These are phyloP conservation scores for Areca catechu DNA, from an alignment of 176 grass and related monocot species.

Conservation along the genomic window DNA sequence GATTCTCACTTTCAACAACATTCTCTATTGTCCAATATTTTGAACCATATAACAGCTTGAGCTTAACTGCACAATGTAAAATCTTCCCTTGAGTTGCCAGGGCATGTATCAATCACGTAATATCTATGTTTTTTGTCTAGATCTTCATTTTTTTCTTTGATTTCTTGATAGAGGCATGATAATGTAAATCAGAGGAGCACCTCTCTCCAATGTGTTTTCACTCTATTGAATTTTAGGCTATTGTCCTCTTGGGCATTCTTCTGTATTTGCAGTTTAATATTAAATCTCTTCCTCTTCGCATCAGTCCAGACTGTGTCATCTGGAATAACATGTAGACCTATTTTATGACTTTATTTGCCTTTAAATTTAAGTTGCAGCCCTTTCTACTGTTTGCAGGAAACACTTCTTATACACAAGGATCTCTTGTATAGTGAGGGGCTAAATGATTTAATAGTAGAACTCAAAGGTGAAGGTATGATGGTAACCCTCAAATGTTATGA, in stretches of 20 bases:
- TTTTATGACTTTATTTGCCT: neutral
- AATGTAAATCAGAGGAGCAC: too few relatives aligned
- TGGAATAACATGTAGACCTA: neutral
- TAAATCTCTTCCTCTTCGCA: neutral
- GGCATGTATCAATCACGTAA: too few relatives aligned
- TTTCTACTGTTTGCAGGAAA: conserved; percentile 49
- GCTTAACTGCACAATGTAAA: too few relatives aligned
- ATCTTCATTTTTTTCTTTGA: too few relatives aligned
- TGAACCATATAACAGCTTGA: too few relatives aligned
- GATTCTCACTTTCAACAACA: too few relatives aligned
- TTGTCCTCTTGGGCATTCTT: neutral
- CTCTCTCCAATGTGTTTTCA: neutral
- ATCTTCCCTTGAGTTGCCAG: too few relatives aligned
- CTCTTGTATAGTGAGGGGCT: conserved; percentile 46
- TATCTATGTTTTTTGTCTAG: too few relatives aligned
- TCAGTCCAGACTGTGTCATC: neutral
- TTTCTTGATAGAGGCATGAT: too few relatives aligned
- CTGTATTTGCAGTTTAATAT: neutral
- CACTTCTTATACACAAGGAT: conserved; percentile 85
- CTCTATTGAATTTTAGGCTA: neutral
- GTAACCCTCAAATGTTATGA: neutral
- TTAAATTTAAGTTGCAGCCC: too few relatives aligned
- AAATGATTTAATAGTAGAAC: conserved; percentile 55
- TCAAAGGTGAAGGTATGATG: conserved; percentile 67
- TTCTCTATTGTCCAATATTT: too few relatives aligned